Evolutionary conservation across 163 green algal genomes (phyloP), one percentile per base, ranked within the genome.

Genomic region (Chloromonas sp.): DNA sequence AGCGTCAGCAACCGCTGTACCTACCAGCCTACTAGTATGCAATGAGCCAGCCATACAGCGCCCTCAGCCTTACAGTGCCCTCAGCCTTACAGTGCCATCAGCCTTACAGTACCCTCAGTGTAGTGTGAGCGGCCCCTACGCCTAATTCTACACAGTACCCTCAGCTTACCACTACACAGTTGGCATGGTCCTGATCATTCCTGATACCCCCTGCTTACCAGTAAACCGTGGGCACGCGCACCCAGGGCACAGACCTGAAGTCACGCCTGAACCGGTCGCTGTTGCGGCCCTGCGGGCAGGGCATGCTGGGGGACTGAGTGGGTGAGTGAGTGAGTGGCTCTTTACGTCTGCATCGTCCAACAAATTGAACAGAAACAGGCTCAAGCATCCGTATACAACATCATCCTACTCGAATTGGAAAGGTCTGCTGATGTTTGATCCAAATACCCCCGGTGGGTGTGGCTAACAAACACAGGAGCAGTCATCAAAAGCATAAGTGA

Each of bases 211-310:
- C 36, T 36, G 36, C 77, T 84, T 62, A 79, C 79, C 95, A 98
- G 88, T 95, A 94, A 11, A 98, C 94, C 58, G 81, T 81, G 15
- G 95, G 94, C 0, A 93, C 89, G 2, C 88, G 87, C 58, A 96
- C 92, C 91, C 92, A 96, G 2, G 84, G 60, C 58, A 91, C 70
- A 58, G 86, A 77, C 5, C 66, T 89, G 89, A 98, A 98, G 87
- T 98, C 97, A 78, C 95, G 90, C 13, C 93, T 79, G 89, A 96
- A 97, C 66, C 85, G 85, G 62, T 86, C 85, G 57, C n/a, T 58
- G 74, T 85, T 88, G 61, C 84, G 78, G 2, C 84, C 78, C 66
- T 76, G 66, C 11, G 66, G 66, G 66, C 11, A 76, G 11, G 66
- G 66, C 8, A 11, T 76, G 66, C 5, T n/a, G 11, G 66, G 66